A percentile compares a stretch with the other conserved stretches of the same genome.
Conservation (phyloP, 129 eudicot genomes). For the Centella asiatica region DNA sequence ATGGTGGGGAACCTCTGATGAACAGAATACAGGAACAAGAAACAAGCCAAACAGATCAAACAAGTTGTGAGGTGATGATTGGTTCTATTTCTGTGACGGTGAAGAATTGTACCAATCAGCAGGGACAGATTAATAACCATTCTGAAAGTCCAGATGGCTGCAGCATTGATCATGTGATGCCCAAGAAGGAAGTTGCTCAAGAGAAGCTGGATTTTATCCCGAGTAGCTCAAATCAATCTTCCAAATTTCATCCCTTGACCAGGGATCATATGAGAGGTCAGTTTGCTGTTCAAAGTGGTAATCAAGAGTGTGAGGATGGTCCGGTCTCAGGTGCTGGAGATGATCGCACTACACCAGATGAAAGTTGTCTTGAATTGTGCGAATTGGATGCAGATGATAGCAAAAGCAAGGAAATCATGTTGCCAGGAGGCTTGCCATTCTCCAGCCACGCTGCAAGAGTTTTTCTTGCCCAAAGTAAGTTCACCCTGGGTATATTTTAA, state of each 20-base stretch:
- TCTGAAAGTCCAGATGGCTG: constrained; percentile 21
- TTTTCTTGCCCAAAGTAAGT: constrained; percentile 64
- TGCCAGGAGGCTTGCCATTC: constrained; percentile 16
- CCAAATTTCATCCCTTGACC: constrained; percentile 39
- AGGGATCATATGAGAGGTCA: constrained; percentile 26
- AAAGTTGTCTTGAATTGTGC: constrained; percentile 17
- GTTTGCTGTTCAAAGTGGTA: constrained; percentile 20
- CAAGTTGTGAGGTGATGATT: constrained; percentile 54
- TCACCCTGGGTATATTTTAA: neutral
- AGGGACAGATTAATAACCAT: constrained; percentile 18
- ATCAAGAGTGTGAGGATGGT: constrained; percentile 27
- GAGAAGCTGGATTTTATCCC: constrained; percentile 22
- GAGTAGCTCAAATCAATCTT: constrained; percentile 23
- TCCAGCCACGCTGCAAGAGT: constrained; percentile 45
- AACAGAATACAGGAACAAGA: constrained; percentile 26
- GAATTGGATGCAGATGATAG: constrained; percentile 18
- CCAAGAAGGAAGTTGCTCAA: constrained; percentile 9
- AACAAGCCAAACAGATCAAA: constrained; percentile 23
- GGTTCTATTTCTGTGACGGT: constrained; percentile 77
- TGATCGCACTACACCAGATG: constrained; percentile 21
- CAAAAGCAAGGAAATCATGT: constrained; percentile 8
- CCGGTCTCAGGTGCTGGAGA: constrained; percentile 15
- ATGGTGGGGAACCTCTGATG: constrained; percentile 26
- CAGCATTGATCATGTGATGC: constrained; percentile 15
- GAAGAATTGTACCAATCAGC: constrained; percentile 26